These are phyloP conservation scores for Coemansia sp. DNA, from an alignment of 192 early-diverging fungal species.

Conservation along the genomic window DNA sequence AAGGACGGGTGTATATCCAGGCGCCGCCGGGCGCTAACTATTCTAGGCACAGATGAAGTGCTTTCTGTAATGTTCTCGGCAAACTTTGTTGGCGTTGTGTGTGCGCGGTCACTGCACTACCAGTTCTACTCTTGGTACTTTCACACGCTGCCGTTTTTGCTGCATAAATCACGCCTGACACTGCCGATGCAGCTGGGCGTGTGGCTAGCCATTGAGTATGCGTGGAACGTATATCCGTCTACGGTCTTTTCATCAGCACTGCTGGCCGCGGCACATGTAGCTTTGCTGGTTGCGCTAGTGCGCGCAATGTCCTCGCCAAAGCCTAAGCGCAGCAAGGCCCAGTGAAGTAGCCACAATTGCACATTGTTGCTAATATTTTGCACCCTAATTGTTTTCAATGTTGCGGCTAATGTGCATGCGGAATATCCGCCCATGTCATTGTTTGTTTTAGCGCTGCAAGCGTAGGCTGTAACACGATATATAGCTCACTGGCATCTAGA, in stretches of 20 bases:
- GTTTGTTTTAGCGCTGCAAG: too few relatives aligned
- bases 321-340: slow-evolving; percentile 1
- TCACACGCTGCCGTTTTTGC: slow-evolving; percentile 80
- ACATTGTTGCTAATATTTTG: too few relatives aligned
- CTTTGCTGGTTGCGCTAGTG: slow-evolving; percentile 59
- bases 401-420: too few relatives aligned
- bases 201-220: slow-evolving; percentile 66
- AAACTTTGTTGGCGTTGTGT: slow-evolving; percentile 91
- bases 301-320: neutral
- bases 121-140: slow-evolving; percentile 98
- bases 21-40: neutral
- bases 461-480: too few relatives aligned
- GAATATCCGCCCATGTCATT: too few relatives aligned
- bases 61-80: slow-evolving; percentile 69
- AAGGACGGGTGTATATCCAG: slow-evolving; percentile 9
- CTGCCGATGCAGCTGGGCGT: neutral
- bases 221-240: slow-evolving; percentile 91
- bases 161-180: slow-evolving; percentile 53
- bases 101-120: slow-evolving; percentile 90
- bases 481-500: too few relatives aligned
- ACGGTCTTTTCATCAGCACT: slow-evolving; percentile 58
- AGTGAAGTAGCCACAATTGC: neutral
- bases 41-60: slow-evolving; percentile 12
- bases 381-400: too few relatives aligned
- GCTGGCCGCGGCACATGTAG: slow-evolving; percentile 62